A percentile compares a stretch with the other conserved stretches of the same genome.
Conservation (phyloP, 768 basidiomycete genomes). For the Russula abietina region DNA sequence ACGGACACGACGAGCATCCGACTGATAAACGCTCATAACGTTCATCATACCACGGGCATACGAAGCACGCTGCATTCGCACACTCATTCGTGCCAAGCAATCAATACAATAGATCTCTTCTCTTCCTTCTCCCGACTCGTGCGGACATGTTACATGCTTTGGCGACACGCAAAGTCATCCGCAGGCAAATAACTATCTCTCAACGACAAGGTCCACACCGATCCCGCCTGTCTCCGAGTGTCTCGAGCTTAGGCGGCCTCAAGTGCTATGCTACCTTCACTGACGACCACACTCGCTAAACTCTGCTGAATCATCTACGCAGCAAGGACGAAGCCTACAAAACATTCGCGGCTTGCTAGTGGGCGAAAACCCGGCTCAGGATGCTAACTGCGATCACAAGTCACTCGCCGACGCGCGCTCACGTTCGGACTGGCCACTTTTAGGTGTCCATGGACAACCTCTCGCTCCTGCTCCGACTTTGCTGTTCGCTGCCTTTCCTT, state of each 20-base stretch:
- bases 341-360: slow-evolving; percentile 27
- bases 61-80: slow-evolving; percentile 61
- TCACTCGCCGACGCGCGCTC: no score
- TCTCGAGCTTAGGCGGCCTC: no score
- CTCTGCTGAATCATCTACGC: slow-evolving; percentile 28
- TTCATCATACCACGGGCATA: slow-evolving; percentile 48
- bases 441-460: no score
- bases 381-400: background rate
- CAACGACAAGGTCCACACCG: no score
- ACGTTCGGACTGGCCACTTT: no score
- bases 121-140: background rate
- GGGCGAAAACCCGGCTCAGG: slow-evolving; percentile 28
- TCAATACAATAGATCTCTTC: no score
- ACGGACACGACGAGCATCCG: slow-evolving; percentile 13
- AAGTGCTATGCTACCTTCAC: no score
- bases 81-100: background rate
- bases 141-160: background rate
- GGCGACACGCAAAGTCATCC: background rate
- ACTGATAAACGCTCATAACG: slow-evolving; percentile 29
- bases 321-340: slow-evolving; percentile 32
- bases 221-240: no score
- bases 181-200: background rate
- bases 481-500: no score
- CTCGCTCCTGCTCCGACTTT: no score
- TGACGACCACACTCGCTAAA: background rate